These are phyloP conservation scores for Blastobotrys elegans DNA, from an alignment of 1,139 yeast species.

Conservation along the genomic window DNA sequence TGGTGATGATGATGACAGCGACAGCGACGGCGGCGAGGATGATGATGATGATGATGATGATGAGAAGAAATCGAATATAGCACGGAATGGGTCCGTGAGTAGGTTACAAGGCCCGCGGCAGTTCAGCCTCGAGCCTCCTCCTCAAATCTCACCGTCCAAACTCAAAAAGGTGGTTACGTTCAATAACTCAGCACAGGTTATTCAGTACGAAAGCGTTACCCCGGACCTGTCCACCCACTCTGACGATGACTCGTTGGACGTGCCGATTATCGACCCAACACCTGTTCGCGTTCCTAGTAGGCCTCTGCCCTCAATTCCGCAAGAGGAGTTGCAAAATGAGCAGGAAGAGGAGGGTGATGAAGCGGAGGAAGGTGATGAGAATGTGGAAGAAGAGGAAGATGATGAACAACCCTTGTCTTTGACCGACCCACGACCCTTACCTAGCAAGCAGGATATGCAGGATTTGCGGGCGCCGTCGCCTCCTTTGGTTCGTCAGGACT, in stretches of 20 bases:
- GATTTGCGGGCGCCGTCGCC: not conserved
- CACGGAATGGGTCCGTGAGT: slow-evolving; percentile 27
- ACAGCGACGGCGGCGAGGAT: too few species aligned
- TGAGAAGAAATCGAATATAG: slow-evolving; percentile 17
- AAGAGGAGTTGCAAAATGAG: not conserved
- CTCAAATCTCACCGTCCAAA: slow-evolving; percentile 18
- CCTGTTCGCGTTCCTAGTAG: not conserved
- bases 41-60: too few species aligned
- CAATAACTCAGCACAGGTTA: slow-evolving; percentile 36
- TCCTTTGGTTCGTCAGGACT: slow-evolving; percentile 29
- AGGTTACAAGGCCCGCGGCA: slow-evolving; percentile 32
- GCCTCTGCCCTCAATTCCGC: not conserved
- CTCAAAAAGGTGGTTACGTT: slow-evolving; percentile 34
- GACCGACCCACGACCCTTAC: slow-evolving; percentile 6
- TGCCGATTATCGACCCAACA: not conserved
- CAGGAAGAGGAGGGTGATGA: slow-evolving; percentile 8
- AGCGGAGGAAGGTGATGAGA: slow-evolving; percentile 5
- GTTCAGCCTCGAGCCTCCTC: slow-evolving; percentile 16
- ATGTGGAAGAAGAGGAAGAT: slow-evolving; percentile 1
- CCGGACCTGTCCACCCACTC: slow-evolving; percentile 32
- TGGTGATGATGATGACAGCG: not conserved
- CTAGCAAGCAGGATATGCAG: slow-evolving; percentile 6
- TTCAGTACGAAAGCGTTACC: slow-evolving; percentile 40
- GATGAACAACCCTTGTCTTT: slow-evolving; percentile 1
- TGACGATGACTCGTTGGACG: slow-evolving; percentile 20